Conservation (phyloP, 768 basidiomycete species). For the Russula emetica region DNA sequence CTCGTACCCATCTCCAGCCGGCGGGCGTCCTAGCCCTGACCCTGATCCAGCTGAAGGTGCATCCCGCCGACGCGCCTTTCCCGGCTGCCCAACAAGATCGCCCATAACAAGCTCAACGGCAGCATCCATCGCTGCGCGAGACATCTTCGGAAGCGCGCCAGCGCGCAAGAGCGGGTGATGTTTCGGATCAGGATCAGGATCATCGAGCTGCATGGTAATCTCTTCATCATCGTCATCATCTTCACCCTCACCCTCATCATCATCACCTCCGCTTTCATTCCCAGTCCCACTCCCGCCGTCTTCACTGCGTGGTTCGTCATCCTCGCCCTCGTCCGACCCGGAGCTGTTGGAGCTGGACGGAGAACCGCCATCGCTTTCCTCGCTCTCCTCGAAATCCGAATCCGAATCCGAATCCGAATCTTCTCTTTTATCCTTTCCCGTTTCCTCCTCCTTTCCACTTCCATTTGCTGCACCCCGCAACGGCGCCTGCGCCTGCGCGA, state of each 20-base stretch:
- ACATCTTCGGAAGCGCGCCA: slow-evolving; percentile 24
- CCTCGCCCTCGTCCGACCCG: slow-evolving; percentile 26
- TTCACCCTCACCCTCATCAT: slow-evolving; percentile 37
- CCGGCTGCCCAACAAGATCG: slow-evolving; percentile 15
- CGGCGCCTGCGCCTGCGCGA: not conserved
- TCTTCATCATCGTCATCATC: slow-evolving; percentile 39
- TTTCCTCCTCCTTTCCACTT: not conserved
- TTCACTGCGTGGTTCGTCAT: slow-evolving; percentile 26
- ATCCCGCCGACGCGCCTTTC: too few relatives aligned
- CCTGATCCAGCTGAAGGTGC: not conserved
- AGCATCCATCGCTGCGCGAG: slow-evolving; percentile 24
- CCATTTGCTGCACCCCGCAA: not conserved
- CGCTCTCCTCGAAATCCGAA: slow-evolving; percentile 23
- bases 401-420: slow-evolving; percentile 27
- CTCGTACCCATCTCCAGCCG: too few relatives aligned
- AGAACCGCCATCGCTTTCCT: slow-evolving; percentile 42
- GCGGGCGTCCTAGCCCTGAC: too few relatives aligned
- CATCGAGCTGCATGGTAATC: slow-evolving; percentile 37
- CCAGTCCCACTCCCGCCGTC: too few relatives aligned
- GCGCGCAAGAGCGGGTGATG: slow-evolving; percentile 41
- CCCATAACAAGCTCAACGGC: slow-evolving; percentile 25
- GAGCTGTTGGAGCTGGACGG: slow-evolving; percentile 15
- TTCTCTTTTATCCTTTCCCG: slow-evolving; percentile 11
- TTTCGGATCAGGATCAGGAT: slow-evolving; percentile 34
- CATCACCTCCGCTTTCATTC: slow-evolving; percentile 30